These are phyloP conservation scores for Aspergillus awamori DNA, from an alignment of 2,329 filamentous ascomycete species.

Conservation along the genomic window DNA sequence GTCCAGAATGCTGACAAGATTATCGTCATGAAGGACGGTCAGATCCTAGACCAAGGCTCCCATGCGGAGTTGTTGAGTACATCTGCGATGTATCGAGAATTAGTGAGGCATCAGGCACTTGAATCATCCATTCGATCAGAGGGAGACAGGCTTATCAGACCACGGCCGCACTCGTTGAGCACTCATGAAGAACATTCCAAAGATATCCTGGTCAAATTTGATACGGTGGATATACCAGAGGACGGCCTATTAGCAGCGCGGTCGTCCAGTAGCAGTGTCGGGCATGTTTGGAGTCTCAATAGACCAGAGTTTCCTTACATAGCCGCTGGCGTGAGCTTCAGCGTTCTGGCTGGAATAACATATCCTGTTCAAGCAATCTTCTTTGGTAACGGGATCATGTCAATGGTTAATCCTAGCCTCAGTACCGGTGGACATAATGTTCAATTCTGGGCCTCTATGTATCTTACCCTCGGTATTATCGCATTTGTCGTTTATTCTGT, in stretches of 20 bases:
- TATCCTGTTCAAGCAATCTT: conserved; percentile 18
- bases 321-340: conserved; percentile 10
- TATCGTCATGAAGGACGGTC: conserved; percentile 45
- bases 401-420: conserved; percentile 11
- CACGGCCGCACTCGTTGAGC: background rate
- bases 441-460: conserved; percentile 18
- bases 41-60: conserved; percentile 48
- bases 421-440: conserved; percentile 13
- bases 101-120: conserved; percentile 29
- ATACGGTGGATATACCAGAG: background rate
- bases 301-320: conserved; percentile 3
- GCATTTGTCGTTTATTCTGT: conserved; percentile 13
- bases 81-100: background rate
- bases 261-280: background rate
- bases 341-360: conserved; percentile 14
- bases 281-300: conserved; percentile 9
- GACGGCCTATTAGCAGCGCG: background rate
- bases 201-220: background rate
- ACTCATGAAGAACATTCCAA: background rate
- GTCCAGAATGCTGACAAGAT: conserved; percentile 48
- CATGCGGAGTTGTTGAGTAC: conserved; percentile 41
- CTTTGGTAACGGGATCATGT: conserved; percentile 19
- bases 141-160: background rate
- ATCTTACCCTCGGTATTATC: conserved; percentile 14
- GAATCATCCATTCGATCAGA: conserved; percentile 47